phyloP scores from a whole-genome alignment of 805 yeast genomes.

The Hanseniaspora clermontiae region DNA sequence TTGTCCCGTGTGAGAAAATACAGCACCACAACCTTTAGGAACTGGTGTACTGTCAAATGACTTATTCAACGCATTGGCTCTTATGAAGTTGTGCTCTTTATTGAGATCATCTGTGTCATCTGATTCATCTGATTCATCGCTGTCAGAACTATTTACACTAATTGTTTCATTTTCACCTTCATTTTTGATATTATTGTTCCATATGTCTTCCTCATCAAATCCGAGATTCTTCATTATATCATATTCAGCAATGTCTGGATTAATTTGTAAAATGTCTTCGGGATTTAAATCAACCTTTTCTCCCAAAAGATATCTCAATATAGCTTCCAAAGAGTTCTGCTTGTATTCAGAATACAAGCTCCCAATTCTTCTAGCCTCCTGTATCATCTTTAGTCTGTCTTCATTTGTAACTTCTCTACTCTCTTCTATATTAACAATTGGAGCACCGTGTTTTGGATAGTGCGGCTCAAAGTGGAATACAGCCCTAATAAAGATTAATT shows the following conservation, averaged over 20 bases:
- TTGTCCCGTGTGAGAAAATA: conserved; percentile 69
- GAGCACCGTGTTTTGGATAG: conserved; percentile 51
- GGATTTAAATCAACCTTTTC: conserved; percentile 45
- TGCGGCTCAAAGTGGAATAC: conserved; percentile 55
- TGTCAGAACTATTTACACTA: conserved; percentile 21
- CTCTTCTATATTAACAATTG: conserved; percentile 60
- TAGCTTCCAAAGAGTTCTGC: conserved; percentile 65
- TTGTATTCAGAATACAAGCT: conserved; percentile 42
- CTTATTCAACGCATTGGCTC: conserved; percentile 15
- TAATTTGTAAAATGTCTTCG: conserved; percentile 14
- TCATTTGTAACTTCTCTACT: conserved; percentile 51
- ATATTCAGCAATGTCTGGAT: conserved; percentile 28
- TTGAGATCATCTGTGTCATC: conserved; percentile 33
- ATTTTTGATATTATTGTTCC: not conserved
- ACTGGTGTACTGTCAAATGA: conserved; percentile 71
- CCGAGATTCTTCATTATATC: conserved; percentile 32
- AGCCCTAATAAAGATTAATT: conserved; percentile 52
- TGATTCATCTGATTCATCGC: conserved; percentile 32
- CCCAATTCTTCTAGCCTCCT: conserved; percentile 43
- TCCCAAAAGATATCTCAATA: conserved; percentile 67
- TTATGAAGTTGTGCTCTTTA: conserved; percentile 20
- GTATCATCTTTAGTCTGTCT: conserved; percentile 39
- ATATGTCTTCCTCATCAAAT: conserved; percentile 23
- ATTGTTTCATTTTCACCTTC: conserved; percentile 18
- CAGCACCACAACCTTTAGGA: conserved; percentile 88